Evolutionary conservation across 2,329 filamentous ascomycete genomes (phyloP), one percentile per base, ranked within the genome.

Genomic region (Blastomyces parvus): DNA sequence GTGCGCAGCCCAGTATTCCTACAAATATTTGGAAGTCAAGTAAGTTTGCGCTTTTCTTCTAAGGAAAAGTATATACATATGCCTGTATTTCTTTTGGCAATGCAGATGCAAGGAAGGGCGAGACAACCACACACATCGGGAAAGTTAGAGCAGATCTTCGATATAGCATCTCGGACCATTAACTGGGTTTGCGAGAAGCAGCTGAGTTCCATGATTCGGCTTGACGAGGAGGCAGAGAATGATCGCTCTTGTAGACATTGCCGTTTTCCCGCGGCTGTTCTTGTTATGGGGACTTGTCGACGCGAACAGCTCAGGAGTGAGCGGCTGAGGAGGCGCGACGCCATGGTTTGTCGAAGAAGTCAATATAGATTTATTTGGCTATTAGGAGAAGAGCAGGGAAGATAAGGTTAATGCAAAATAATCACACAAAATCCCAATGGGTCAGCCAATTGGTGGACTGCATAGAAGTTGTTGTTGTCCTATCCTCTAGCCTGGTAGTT

Each of bases 151-250:
- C 89, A 92, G 33, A 92, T 80, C 30, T 87, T 84, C 2, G 79
- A 76, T 25, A 92, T 82, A 0, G 88, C 86, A 64, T 91, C 86
- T 44, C 88, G 83, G 3, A 93, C 89, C 61, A 83, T 85, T 56
- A 91, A 71, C 69, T 93, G 88, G 59, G 86, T 86, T 55, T 89
- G 85, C 0, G 85, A 87, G 76, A 93, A 91, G 33, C 86, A 85
- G 0, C 83, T 84, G 44, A 83, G 85, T 67, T 90, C 86, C 88
- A 92, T 91, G 61, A 91, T 77, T 14, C 69, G 67, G 38, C 66
- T 68, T 13, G 65, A 67, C 42, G 69, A 59, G 33, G 74, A 72
- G 25, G 69, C 70, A n/a, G 75, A 77, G 64, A 77, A 77, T 22
- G 59, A 59, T 62, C 52, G 42, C 64, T 13, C 57, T n/a, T 62